Evolutionary conservation across 2,329 filamentous ascomycete species (phyloP).

Genomic region (Penicillium hesseltinei): DNA sequence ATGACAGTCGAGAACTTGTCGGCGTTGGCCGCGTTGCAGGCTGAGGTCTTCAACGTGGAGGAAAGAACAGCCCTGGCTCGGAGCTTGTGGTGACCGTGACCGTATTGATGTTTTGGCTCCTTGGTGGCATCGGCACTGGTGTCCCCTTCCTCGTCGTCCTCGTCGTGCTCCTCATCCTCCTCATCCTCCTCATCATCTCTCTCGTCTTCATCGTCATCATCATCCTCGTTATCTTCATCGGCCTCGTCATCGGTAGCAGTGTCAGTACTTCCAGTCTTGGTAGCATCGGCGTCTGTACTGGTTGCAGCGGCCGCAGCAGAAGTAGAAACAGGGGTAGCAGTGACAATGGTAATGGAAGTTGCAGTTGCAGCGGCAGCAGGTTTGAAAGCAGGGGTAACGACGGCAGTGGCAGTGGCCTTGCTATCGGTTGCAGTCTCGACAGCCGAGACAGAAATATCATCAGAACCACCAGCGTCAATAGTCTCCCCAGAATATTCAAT

Average conservation of each 20-base stretch:
- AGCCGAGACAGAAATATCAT: not conserved
- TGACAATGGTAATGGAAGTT: not conserved
- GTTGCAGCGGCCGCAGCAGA: not conserved
- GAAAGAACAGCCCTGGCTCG: not conserved
- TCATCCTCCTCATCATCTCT: constrained; percentile 23
- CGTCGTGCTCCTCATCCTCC: not conserved
- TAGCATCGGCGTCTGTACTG: not conserved
- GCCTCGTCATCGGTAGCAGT: constrained; percentile 32
- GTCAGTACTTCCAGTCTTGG: not conserved
- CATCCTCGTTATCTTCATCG: constrained; percentile 31
- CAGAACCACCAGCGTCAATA: not conserved
- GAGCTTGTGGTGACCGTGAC: constrained; percentile 2
- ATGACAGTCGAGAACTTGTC: constrained; percentile 62
- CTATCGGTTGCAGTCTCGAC: not conserved
- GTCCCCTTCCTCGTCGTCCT: not conserved
- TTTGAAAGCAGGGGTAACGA: not conserved
- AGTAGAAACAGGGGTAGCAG: not conserved
- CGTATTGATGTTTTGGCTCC: not conserved
- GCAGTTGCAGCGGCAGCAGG: not conserved
- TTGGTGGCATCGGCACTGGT: not conserved
- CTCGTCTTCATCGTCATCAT: not conserved
- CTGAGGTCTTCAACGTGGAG: constrained; percentile 33
- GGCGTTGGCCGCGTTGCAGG: constrained; percentile 51
- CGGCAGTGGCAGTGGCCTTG: not conserved
- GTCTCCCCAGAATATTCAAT: constrained; percentile 61